Evolutionary conservation across 176 grass and related monocot genomes (phyloP), one percentile per base, ranked within the genome.

Genomic region (Lolium multiflorum): DNA sequence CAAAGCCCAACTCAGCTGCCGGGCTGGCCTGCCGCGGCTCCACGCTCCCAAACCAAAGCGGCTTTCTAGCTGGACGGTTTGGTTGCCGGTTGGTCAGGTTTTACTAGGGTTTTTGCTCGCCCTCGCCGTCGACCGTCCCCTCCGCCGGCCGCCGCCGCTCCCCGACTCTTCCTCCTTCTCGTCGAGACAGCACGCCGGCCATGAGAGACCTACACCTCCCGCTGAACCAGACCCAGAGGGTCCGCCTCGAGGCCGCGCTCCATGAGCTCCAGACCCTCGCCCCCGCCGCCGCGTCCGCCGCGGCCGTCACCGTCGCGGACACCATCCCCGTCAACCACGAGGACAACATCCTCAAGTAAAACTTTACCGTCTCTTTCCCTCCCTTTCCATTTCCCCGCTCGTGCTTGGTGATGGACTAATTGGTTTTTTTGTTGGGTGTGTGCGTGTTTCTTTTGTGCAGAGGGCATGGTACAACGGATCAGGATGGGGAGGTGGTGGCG

Each of bases 211-310:
- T 94, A 57, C 90, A 89, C 14, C 88, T 92, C n/a, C 86, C 97
- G n/a, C 86, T 96, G 85, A 99, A 94, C 87, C 97, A 99, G 88
- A 99, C 97, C 11, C 94, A 99, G 88, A 83, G 92, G 75, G 97
- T 99, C 54, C 88, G 92, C 54, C 92, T 99, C 16, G 94, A 96
- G 21, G 82, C 97, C 10, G 94, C 90, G 14, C 81, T 99, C 67
- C 82, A 91, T 49, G 82, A 91, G 84, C 94, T 99, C 26, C 79
- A 96, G 60, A 47, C 84, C 17, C 46, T 91, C 16, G 77, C 88
- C 61, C 81, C 88, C 31, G 63, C 87, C 9, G 35, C 88, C 39
- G 63, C 85, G 5, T 84, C 92, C 25, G 61, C 93, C 5, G 80
- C 94, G 24, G 82, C 90, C 17, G 90, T 96, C 81, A 88, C 92